These are phyloP conservation scores for Lathyrus tuberosus DNA, from an alignment of 306 rosid genomes.

Conservation along the genomic window DNA sequence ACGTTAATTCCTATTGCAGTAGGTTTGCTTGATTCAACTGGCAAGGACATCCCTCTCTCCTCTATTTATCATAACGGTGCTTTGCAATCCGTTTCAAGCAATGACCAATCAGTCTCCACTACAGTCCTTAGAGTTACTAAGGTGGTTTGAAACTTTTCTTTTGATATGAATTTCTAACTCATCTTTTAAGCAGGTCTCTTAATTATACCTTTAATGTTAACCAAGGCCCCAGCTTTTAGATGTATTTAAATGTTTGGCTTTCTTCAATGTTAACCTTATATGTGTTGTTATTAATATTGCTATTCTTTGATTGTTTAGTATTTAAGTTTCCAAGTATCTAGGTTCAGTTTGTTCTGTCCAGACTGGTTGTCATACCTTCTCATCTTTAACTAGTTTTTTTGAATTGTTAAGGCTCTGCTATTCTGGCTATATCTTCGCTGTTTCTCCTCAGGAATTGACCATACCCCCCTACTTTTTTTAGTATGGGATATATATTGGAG, in stretches of 20 bases:
- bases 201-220: conserved; percentile 4
- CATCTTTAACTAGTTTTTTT: neutral
- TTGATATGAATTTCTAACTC: conserved; percentile 27
- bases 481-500: neutral
- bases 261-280: neutral
- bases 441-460: conserved; percentile 1
- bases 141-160: conserved; percentile 52
- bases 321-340: conserved; percentile 17
- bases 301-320: neutral
- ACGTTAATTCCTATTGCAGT: conserved; percentile 83
- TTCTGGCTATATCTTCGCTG: conserved; percentile 6
- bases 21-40: conserved; percentile 80
- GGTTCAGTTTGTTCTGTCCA: neutral
- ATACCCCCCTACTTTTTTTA: neutral
- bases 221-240: conserved; percentile 6
- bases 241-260: neutral
- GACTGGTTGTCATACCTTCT: conserved; percentile 13
- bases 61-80: conserved; percentile 69
- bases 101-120: conserved; percentile 60
- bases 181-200: conserved; percentile 30
- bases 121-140: conserved; percentile 89
- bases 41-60: conserved; percentile 76
- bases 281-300: neutral
- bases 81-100: conserved; percentile 60
- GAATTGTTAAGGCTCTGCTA: neutral